Evolutionary conservation across 768 basidiomycete genomes (phyloP), one percentile per base, ranked within the genome.

Genomic region (Tulasnella sp.): DNA sequence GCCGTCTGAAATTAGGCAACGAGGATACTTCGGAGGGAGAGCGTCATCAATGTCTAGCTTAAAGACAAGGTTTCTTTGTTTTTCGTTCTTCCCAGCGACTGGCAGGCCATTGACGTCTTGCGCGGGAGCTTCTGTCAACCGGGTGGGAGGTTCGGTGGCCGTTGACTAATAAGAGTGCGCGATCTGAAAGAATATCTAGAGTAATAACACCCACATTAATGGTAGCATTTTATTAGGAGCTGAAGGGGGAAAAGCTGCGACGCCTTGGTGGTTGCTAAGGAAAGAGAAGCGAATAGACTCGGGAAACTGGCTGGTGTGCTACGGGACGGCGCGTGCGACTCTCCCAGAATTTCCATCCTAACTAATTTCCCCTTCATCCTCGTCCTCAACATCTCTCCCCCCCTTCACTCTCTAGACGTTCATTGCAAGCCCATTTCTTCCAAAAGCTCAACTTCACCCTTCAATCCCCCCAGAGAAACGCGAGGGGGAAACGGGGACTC

Each of bases 251-350:
- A 31, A 34, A 14, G 62, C 27, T 68, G 62, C 62, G 8, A 27
- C 62, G 34, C 9, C n/a, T 36, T 14, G 24, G 62, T 36, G 62
- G 62, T 68, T 68, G 62, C 62, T 68, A 68, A 68, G 62, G 62
- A 34, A 68, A 68, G 62, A 68, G 62, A 68, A 68, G 62, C 62
- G 27, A 68, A 68, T 68, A 68, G 62, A 68, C 62, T 68, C 62
- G 27, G 62, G n/a, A 68, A 68, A 68, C 62, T 68, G 62, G 24
- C 62, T 36, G 62, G 62, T 36, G 21, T 14, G 31, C 62, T 68
- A 68, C 62, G 62, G 62, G 62, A 68, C 62, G 62, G 34, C 31
- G 56, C 56, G 62, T 68, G 62, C 62, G 62, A 68, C 62, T 68
- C 31, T 44, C 5, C 62, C 62, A 68, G 62, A 68, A 68, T 68